Evolutionary conservation across 169 alveolate genomes (phyloP).

Genomic region (Plasmodium falciparum): DNA sequence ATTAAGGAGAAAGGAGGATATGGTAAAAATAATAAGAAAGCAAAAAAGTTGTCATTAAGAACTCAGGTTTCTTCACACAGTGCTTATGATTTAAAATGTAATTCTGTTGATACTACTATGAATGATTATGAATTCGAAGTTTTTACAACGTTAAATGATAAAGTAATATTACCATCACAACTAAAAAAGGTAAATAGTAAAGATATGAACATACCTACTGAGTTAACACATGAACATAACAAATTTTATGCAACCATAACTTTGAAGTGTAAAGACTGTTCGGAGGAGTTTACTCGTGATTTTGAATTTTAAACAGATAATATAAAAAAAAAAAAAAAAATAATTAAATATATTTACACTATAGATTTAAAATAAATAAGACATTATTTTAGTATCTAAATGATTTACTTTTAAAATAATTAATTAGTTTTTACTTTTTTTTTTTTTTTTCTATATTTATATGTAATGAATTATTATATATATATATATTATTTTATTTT

Average conservation of each 20-base stretch:
- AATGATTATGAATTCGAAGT: slow-evolving; percentile 40
- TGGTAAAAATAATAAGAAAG: not conserved
- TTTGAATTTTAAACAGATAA: slow-evolving; percentile 7
- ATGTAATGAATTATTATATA: too few species aligned
- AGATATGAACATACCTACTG: slow-evolving; percentile 4
- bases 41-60: slow-evolving; percentile 9
- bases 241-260: slow-evolving; percentile 33
- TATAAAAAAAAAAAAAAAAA: not conserved
- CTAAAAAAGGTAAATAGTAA: slow-evolving; percentile 3
- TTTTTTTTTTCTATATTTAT: too few species aligned
- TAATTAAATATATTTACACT: not conserved
- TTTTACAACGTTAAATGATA: slow-evolving; percentile 35
- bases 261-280: slow-evolving; percentile 31
- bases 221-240: slow-evolving; percentile 23
- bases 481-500: too few species aligned
- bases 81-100: not conserved
- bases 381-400: too few species aligned
- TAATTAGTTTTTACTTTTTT: too few species aligned
- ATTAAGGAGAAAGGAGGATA: slow-evolving; percentile 5
- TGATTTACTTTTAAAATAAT: too few species aligned
- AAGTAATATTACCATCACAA: slow-evolving; percentile 21
- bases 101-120: slow-evolving; percentile 12
- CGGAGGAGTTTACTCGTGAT: slow-evolving; percentile 15
- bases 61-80: slow-evolving; percentile 4
- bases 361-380: too few species aligned